These are phyloP conservation scores for Mucor irregularis DNA, from an alignment of 371 early-diverging fungal genomes.

Conservation along the genomic window DNA sequence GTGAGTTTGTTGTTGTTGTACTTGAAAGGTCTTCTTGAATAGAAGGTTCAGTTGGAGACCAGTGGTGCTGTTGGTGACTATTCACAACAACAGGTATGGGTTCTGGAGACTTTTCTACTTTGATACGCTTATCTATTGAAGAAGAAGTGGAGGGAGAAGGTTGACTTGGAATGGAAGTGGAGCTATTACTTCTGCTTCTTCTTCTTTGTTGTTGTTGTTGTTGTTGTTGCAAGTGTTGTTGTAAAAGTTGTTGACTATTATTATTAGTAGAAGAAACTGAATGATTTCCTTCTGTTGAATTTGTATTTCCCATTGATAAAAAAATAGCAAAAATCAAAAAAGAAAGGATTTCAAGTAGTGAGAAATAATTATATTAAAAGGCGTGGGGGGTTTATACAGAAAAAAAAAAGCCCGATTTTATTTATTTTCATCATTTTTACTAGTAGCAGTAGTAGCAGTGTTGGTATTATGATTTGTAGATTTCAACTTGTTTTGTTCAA, in stretches of 20 bases:
- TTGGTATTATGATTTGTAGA: neutral
- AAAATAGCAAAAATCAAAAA: slow-evolving; percentile 4
- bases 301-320: slow-evolving; percentile 24
- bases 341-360: no score
- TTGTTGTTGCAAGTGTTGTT: neutral
- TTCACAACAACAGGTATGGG: slow-evolving; percentile 1
- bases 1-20: neutral
- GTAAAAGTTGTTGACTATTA: neutral
- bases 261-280: slow-evolving; percentile 3
- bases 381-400: no score
- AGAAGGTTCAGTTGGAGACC: slow-evolving; percentile 15
- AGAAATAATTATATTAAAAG: no score
- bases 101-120: slow-evolving; percentile 8
- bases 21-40: slow-evolving; percentile 6
- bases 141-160: neutral
- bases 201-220: slow-evolving; percentile 4
- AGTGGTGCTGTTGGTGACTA: slow-evolving; percentile 3
- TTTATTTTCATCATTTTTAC: no score
- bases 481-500: slow-evolving; percentile 13
- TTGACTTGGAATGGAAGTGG: slow-evolving; percentile 4
- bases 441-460: no score
- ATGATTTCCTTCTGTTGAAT: slow-evolving; percentile 22
- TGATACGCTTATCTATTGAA: slow-evolving; percentile 3
- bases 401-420: no score
- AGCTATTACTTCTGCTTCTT: slow-evolving; percentile 5